Percentiles rank a stretch among this genome's conserved stretches.
These are phyloP conservation scores for Penicillium verrucosum DNA, from an alignment of 2,329 filamentous ascomycete genomes.

Conservation along the genomic window DNA sequence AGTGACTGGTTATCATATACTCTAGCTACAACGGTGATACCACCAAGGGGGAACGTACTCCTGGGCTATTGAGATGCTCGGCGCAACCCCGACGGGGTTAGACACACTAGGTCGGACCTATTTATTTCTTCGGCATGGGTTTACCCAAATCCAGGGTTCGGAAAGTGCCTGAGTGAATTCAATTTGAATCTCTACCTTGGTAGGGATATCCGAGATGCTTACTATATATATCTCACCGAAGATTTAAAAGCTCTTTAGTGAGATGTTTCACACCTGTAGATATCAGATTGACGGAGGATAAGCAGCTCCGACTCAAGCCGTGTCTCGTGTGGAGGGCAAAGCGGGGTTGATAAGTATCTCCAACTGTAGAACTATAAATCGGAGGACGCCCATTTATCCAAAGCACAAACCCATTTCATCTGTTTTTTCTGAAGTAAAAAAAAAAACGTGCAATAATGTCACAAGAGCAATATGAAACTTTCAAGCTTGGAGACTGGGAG, in stretches of 20 bases:
- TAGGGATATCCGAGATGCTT: neutral
- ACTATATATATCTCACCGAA: neutral
- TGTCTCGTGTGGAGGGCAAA: conserved; percentile 12
- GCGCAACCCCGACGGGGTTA: neutral
- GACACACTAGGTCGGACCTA: neutral
- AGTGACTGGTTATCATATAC: too few relatives aligned
- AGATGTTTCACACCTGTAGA: neutral
- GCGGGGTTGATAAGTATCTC: conserved; percentile 16
- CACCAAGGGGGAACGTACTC: neutral
- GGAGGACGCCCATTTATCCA: neutral
- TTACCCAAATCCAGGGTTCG: neutral
- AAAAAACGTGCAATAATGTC: conserved; percentile 12
- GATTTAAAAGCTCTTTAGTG: neutral
- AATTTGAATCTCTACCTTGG: neutral
- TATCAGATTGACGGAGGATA: neutral
- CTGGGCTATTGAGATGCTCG: neutral
- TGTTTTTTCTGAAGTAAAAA: neutral
- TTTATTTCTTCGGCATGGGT: neutral
- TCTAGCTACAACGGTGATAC: too few relatives aligned
- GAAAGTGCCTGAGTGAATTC: neutral
- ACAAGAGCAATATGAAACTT: conserved; percentile 45
- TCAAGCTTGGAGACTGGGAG: conserved; percentile 62
- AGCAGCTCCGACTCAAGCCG: conserved; percentile 8
- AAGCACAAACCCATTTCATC: neutral
- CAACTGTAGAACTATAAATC: conserved; percentile 13